phyloP scores from a whole-genome alignment of 371 early-diverging fungal genomes.

The Mucor ambiguus region DNA sequence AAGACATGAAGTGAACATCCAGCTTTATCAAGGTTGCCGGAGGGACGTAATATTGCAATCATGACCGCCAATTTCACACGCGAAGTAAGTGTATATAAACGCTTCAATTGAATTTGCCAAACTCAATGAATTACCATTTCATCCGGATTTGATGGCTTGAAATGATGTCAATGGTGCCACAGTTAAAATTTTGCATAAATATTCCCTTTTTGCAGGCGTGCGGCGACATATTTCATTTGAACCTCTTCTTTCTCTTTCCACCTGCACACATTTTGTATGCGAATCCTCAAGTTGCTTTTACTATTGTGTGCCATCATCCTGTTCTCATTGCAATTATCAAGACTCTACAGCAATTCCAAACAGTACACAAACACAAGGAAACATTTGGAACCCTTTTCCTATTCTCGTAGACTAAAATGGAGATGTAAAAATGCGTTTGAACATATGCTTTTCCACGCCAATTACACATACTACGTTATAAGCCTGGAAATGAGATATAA shows the following conservation, averaged over 20 bases:
- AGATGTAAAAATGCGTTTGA: neutral
- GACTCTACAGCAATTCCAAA: neutral
- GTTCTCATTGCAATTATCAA: neutral
- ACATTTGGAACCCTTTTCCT: neutral
- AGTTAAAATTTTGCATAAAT: neutral
- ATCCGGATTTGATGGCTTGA: neutral
- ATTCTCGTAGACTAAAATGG: constrained; percentile 1
- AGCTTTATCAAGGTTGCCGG: too few species aligned
- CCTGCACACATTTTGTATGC: neutral
- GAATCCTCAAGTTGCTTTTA: neutral
- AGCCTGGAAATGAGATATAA: neutral
- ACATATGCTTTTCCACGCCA: neutral
- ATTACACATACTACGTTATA: neutral
- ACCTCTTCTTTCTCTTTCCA: neutral
- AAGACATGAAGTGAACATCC: too few species aligned
- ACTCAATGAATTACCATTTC: too few species aligned
- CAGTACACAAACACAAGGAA: neutral
- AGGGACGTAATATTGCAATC: neutral
- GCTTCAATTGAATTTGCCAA: neutral
- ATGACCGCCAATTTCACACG: neutral
- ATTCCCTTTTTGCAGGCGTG: neutral
- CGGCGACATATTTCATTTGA: neutral
- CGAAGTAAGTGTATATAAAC: neutral
- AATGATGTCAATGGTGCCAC: neutral
- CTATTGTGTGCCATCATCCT: neutral